phyloP scores from a whole-genome alignment of 2,329 filamentous ascomycete genomes.

The Orbilia javanica region DNA sequence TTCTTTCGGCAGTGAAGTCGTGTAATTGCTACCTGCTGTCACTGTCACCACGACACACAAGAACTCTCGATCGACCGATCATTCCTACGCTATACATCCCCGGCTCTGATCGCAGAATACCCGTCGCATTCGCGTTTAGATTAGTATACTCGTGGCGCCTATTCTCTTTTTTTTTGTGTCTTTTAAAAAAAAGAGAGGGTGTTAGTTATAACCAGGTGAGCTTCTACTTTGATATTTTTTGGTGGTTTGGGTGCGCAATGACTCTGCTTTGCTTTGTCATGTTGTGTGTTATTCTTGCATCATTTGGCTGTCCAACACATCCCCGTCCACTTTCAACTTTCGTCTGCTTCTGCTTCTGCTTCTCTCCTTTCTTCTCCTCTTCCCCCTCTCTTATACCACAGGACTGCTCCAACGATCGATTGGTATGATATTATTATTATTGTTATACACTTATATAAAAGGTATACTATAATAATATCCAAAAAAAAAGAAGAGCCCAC shows the following conservation, averaged over 20 bases:
- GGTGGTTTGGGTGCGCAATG: not conserved
- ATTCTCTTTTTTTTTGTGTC: not conserved
- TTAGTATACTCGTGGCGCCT: slow-evolving; percentile 28
- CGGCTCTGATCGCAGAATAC: slow-evolving; percentile 36
- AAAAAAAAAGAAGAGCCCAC: not conserved
- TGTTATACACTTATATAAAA: not conserved
- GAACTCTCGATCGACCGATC: slow-evolving; percentile 38
- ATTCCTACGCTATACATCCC: not conserved
- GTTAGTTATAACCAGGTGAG: no score
- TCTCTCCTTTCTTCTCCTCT: no score
- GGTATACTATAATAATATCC: not conserved
- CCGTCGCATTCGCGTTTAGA: slow-evolving; percentile 11
- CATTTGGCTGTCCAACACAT: slow-evolving; percentile 36
- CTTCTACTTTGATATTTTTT: not conserved
- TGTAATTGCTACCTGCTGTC: no score
- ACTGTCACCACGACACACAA: not conserved
- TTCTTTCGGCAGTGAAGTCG: not conserved
- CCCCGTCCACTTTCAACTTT: not conserved
- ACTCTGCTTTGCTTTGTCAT: not conserved
- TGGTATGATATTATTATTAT: slow-evolving; percentile 15
- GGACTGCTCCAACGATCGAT: not conserved
- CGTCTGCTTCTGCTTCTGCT: no score
- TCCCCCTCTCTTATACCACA: not conserved
- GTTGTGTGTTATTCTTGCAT: slow-evolving; percentile 46
- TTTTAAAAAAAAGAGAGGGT: no score